Evolutionary conservation across 257 asterid species (phyloP), one percentile per base, ranked within the genome.

Genomic region (Lithospermum erythrorhizon): DNA sequence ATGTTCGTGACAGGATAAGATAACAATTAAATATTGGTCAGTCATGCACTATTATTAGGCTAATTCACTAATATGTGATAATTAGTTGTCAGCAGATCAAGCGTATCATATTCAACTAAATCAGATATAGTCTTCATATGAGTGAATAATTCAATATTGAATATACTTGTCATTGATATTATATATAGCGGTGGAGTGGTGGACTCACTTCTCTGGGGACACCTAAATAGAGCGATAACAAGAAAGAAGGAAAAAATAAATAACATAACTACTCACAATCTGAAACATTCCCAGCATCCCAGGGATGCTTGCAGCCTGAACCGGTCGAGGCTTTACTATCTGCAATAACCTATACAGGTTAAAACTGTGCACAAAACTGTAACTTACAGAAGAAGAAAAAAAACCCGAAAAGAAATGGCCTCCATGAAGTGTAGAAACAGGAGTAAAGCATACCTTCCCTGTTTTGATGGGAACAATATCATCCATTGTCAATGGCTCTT

Each of bases 231-330:
- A 41, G 17, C 30, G 13, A 30, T 58, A 45, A 19, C 8, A 60
- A 29, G 62, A 17, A 37, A 22, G 58, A 17, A 27, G 41, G 54
- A 37, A 21, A 66, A 53, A 63, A 68, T 67, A 55, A 21, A 7
- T 22, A 55, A 9, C 2, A 0, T 61, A 73, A 51, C 55, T 45
- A 76, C 89, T 7, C 81, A 89, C 99, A 58, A 83, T 83, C 76
- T 93, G 99, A 75, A 93, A 93, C 94, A 87, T 80, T 73, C 99
- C 99, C 77, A 93, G 74, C 99, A 93, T 93, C 72, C 97, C 97
- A 64, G 97, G 99, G 70, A 93, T 89, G 68, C 97, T 93, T 59
- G 97, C 99, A 73, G 97, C 94, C 80, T 93, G 97, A 72, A 86
- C 89, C 15, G 95, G 85, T 57, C 99, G 83, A 55, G 97, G 97